phyloP scores from a whole-genome alignment of 2,329 filamentous ascomycete genomes.

The Triangularia setosa region DNA sequence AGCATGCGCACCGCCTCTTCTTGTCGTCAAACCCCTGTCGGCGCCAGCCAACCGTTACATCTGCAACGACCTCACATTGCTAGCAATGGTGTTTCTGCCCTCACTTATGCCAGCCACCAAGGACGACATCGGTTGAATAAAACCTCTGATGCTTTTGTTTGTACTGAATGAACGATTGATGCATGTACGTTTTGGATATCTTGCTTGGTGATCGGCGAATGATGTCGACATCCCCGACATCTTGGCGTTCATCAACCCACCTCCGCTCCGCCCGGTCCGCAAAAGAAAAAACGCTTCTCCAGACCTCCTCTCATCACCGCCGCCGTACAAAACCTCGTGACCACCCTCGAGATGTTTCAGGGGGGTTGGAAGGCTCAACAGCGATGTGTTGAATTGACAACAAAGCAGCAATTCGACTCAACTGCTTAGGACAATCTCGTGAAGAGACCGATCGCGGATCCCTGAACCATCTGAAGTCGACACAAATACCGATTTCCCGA shows the following conservation, averaged over 20 bases:
- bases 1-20: background rate
- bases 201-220: conserved; percentile 18
- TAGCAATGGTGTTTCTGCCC: background rate
- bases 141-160: background rate
- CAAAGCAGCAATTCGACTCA: background rate
- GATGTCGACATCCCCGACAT: conserved; percentile 13
- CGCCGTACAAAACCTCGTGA: background rate
- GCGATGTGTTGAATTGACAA: background rate
- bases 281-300: background rate
- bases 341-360: background rate
- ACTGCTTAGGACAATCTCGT: background rate
- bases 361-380: background rate
- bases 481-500: background rate
- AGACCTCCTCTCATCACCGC: background rate
- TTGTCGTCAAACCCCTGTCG: background rate
- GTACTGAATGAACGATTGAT: background rate
- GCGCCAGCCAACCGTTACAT: background rate
- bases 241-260: conserved; percentile 20
- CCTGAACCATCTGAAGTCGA: background rate
- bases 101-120: background rate
- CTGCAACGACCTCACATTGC: background rate
- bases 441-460: background rate
- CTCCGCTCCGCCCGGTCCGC: conserved; percentile 10
- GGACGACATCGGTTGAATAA: background rate
- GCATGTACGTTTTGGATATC: background rate